Evolutionary conservation across 495 filamentous ascomycete species (phyloP).

Genomic region (Hypoxylon cercidicola): DNA sequence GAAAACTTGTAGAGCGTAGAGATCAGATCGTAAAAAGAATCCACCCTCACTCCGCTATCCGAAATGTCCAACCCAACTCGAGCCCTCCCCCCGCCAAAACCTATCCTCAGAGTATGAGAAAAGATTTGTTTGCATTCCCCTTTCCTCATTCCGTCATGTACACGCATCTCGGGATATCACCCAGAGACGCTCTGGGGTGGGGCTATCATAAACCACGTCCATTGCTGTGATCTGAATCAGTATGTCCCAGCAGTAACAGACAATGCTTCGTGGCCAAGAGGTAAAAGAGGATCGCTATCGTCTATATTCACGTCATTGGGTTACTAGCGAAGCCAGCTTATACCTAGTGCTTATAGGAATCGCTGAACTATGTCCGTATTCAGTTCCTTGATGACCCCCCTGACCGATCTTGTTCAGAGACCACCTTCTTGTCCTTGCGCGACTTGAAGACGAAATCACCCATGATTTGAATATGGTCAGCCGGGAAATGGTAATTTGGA

Average conservation of each 20-base stretch:
- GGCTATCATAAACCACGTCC: constrained; percentile 11
- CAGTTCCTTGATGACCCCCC: constrained; percentile 41
- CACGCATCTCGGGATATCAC: constrained; percentile 14
- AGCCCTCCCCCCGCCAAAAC: constrained; percentile 21
- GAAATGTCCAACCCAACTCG: constrained; percentile 37
- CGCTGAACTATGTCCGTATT: not conserved
- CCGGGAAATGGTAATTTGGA: constrained; percentile 96
- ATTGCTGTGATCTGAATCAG: constrained; percentile 7
- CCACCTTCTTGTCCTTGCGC: constrained; percentile 80
- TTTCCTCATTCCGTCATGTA: constrained; percentile 38
- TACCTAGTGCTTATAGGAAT: not conserved
- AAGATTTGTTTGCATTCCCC: constrained; percentile 37
- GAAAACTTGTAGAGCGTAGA: constrained; percentile 14
- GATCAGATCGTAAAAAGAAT: constrained; percentile 26
- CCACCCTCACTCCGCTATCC: constrained; percentile 23
- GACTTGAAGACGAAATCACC: constrained; percentile 92
- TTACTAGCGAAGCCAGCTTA: not conserved
- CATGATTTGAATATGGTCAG: constrained; percentile 93
- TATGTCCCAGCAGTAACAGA: constrained; percentile 2
- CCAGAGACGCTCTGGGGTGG: constrained; percentile 2
- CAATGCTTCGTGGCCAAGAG: constrained; percentile 1
- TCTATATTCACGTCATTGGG: constrained; percentile 5
- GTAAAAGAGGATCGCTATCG: not conserved
- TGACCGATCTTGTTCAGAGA: constrained; percentile 63
- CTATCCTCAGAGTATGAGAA: constrained; percentile 42